Percentiles rank a stretch among this genome's conserved stretches.
Conservation (phyloP, 1,139 yeast genomes). For the Pichia sp. region DNA sequence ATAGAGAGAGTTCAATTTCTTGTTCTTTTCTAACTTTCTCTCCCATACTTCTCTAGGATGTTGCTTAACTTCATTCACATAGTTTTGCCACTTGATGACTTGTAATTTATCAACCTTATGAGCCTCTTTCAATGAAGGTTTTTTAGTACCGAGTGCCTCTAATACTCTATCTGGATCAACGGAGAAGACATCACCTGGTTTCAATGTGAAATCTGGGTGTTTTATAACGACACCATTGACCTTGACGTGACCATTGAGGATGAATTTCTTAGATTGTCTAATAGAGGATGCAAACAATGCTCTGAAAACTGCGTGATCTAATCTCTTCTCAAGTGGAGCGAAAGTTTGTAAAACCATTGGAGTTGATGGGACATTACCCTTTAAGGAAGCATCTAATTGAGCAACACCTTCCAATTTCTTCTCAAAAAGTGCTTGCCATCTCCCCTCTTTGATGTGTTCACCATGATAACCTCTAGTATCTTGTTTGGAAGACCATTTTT, state of each 20-base stretch:
- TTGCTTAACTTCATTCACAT: constrained; percentile 49
- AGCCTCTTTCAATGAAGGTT: constrained; percentile 68
- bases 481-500: constrained; percentile 85
- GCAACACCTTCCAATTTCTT: constrained; percentile 80
- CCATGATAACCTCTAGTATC: constrained; percentile 97
- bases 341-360: constrained; percentile 87
- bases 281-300: constrained; percentile 90
- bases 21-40: constrained; percentile 33
- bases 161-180: constrained; percentile 85
- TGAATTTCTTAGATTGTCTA: constrained; percentile 89
- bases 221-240: constrained; percentile 77
- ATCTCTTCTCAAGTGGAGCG: constrained; percentile 80
- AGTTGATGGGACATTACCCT: constrained; percentile 53
- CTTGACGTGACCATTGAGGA: constrained; percentile 71
- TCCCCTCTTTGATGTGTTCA: constrained; percentile 79
- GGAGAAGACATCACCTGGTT: constrained; percentile 80
- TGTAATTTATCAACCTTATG: constrained; percentile 64
- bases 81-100: constrained; percentile 67
- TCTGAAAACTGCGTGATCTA: constrained; percentile 86
- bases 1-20: constrained; percentile 19
- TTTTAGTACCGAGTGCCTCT: constrained; percentile 74
- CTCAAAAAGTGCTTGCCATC: constrained; percentile 67
- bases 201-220: constrained; percentile 73
- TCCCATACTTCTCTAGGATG: constrained; percentile 58
- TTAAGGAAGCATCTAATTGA: constrained; percentile 69